Evolutionary conservation across 2,329 filamentous ascomycete genomes (phyloP), one percentile per base, ranked within the genome.

Genomic region (Colletotrichum spinosum): DNA sequence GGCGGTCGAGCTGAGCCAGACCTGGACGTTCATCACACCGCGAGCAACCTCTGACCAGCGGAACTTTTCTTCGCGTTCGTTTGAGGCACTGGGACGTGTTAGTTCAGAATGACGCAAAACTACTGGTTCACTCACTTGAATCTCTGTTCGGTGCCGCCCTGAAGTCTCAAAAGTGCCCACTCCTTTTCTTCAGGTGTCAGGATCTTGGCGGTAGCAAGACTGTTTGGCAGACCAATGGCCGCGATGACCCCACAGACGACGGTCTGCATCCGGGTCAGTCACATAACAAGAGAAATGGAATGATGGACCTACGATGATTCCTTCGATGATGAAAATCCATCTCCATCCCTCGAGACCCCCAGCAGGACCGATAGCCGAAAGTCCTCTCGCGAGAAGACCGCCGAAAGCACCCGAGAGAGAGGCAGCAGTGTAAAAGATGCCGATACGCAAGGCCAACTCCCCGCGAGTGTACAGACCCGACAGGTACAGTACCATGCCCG

Each of bases 401-500:
- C 87, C 87, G 71, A 90, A 90, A 1, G 88, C 88, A 2, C 88
- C 88, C 0, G 87, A 89, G 6, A 91, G 75, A 1, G 88, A 89
- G 0, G 88, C 88, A 2, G 88, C 87, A 1, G 88, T 90, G 72
- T 90, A 92, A 71, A 92, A 91, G 6, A 91, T 78, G 37, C 88
- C 89, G 54, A 92, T 89, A 5, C 89, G 81, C 42, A 90, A 74
- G 0, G 87, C 86, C 67, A 90, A 78, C 68, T 90, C 87, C 1
- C 82, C 79, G 17, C 88, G 80, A 15, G 81, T 84, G 70, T 91
- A 89, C 68, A 91, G 84, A 7, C 82, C 80, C 0, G 88, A 89
- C 11, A 92, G 80, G 70, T 92, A 92, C 2, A 92, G 77, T 1
- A 90, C 83, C 81, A 92, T 91, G 51, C 89, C 90, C 0, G 89